Base-by-base conservation (phyloP, 768 basidiomycete genomes). In the Jaapia argillacea region DNA sequence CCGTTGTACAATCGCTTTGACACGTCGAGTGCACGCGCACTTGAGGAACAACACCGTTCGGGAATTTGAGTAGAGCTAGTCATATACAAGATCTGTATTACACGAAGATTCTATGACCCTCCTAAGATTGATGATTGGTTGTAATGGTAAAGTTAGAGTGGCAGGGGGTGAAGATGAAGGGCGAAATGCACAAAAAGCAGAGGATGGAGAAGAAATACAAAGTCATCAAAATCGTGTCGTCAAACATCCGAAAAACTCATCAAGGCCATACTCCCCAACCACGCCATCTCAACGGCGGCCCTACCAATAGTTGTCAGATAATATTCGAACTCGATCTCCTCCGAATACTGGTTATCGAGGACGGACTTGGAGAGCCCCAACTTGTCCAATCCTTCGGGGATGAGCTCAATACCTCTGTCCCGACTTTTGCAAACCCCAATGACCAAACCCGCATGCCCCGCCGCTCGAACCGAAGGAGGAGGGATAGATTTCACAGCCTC, bases 381-480 rank as follows among this genome's bases (percentile, higher is more conserved):
- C 57, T 79, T 75, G 50, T 77, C 71, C 43, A 92, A 68, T 0
- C 86, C 89, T 40, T 93, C 81, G 0, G 82, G 74, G n/a, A 79
- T 59, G 48, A 93, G 88, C 58, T 87, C 79, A 41, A 93, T 74
- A 3, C 86, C 86, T 1, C 65, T 59, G 24, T 79, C 73, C 18
- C 80, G 74, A 21, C 77, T 72, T 41, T 70, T 60, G 49, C 81
- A 87, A 2, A 74, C 60, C 7, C 79, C 82, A 36, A 86, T 70
- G 44, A 81, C 57, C 22, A 68, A 71, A 43, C 70, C 66, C 25
- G 48, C 59, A 45, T 59, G 53, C 24, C 62, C 58, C 21, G 57
- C 50, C 26, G 69, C 66, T 12, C 64, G 62, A 20, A 63, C 57
- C 22, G 47, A 62, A 35, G 62, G 57, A 18, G 64, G 51, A 40